Evolutionary conservation across 371 early-diverging fungal species (phyloP), one percentile per base, ranked within the genome.

Genomic region (Umbelopsis sp.): DNA sequence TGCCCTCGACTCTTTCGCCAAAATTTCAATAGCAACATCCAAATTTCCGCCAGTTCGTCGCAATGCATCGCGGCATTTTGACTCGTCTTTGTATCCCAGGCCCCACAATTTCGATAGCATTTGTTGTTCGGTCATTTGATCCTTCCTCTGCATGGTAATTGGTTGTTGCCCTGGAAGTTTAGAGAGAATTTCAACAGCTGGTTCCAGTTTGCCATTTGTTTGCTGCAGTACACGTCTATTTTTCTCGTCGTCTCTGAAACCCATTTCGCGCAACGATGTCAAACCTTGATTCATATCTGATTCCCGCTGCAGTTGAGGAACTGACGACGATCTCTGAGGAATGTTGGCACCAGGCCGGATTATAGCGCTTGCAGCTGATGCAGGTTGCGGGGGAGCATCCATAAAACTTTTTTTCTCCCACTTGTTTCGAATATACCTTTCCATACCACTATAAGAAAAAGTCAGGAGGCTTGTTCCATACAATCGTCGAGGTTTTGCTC

Each of bases 391-490:
- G 29, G 57, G 57, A 35, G 53, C 65, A 35, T 82, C 86, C 71
- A 89, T 82, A 74, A 90, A 94, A 32, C 79, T 71, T 41, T 93
- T 90, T 65, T 92, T 90, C 70, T 98, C 97, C 83, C 97, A 98
- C 78, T 98, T 98, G 65, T 92, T 88, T 16, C 99, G 89, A 65
- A 98, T 96, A 71, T 89, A 97, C 66, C 85, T 86, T 66, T 97
- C 97, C 79, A 97, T 87, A 62, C 89, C 93, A 66, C 93, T 91
- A 71, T 29, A 24, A 66, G 38, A 20, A 45, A 53, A 6, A 16
- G 6, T 20, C 8, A 48, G 6, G 25, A 32, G 14, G 14, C 3
- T 29, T 29, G 29, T 29, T 29, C 29, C 29, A 29, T 29, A 29
- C 29, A 29, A 29, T 3, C 29, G 29, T 29, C 29, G 29, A 29